Base-by-base conservation (phyloP, 345 rosid genomes). In the Brassica nigra region DNA sequence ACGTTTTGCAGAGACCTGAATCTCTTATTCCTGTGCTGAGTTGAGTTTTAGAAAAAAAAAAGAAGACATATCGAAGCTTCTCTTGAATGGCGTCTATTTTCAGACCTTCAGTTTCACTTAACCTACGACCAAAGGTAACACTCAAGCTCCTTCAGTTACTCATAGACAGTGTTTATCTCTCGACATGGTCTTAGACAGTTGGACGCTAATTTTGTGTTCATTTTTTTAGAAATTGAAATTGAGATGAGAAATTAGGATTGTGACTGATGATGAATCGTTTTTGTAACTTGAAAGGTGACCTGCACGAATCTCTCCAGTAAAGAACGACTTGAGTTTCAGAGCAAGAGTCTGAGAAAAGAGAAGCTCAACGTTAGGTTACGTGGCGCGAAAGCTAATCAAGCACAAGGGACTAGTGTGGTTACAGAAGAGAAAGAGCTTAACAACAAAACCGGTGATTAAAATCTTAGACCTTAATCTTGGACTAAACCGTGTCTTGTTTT, bases 51-150 rank as follows among this genome's bases (percentile, higher is more conserved):
- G 31, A 30, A 71, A 14, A 39, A 52, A 78, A 44, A 14, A 47
- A 18, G 18, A 18, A 18, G 18, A 18, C 18, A 18, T 18, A 18
- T 18, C 36, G 37, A 33, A 64, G 59, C 42, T 78, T 28, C 52
- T 73, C 74, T 37, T 74, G 69, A 97, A 94, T 94, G 98, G 98
- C 97, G 78, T 87, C 87, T 81, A 87, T 90, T 67, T 81, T 86
- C 78, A 73, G 76, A 73, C 87, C 87, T 39, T 75, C 91, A 8
- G 72, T 83, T 34, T 68, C 86, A 59, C 66, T 85, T 31, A 54
- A 83, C 73, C 62, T 86, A 72, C 86, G 82, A 75, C 86, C 66
- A 80, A 83, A 84, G 96, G 98, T 92, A 52, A 14, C 20, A 37
- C 11, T 16, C 29, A 70, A 30, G 36, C 42, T 55, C 39, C 39